Evolutionary conservation across 1,139 yeast species (phyloP).

Genomic region (Geotrichum histeridarum): DNA sequence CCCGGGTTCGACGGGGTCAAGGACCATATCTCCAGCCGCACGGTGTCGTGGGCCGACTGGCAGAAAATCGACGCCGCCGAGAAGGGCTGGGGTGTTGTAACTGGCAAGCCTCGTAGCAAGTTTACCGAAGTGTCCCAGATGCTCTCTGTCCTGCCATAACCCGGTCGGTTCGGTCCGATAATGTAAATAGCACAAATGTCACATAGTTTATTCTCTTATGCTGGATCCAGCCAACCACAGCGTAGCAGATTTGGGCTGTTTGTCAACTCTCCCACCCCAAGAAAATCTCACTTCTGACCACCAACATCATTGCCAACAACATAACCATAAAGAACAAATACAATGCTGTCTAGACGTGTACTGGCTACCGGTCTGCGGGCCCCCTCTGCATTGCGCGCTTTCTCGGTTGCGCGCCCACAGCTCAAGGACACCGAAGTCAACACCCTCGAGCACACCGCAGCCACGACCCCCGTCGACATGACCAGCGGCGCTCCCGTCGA

Average conservation of each 20-base stretch:
- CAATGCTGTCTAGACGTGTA: constrained; percentile 4
- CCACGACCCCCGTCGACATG: constrained; percentile 48
- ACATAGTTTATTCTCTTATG: background rate
- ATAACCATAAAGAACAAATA: background rate
- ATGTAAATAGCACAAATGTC: constrained; percentile 18
- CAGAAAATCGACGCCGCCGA: constrained; percentile 53
- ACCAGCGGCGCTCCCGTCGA: constrained; percentile 79
- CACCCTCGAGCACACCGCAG: constrained; percentile 15
- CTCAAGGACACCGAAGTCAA: constrained; percentile 5
- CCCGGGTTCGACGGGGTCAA: constrained; percentile 39
- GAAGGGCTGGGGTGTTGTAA: constrained; percentile 42
- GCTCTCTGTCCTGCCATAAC: constrained; percentile 36
- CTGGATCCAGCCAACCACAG: constrained; percentile 5
- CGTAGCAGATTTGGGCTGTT: background rate
- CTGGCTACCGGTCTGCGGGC: background rate
- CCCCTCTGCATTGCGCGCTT: constrained; percentile 3
- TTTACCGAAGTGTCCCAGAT: constrained; percentile 48
- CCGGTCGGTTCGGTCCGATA: no score
- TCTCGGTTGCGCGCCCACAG: background rate
- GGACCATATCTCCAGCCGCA: constrained; percentile 31
- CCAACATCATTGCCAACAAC: background rate
- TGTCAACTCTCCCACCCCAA: background rate
- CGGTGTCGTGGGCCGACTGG: constrained; percentile 74
- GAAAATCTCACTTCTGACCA: background rate
- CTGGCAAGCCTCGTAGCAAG: constrained; percentile 57